Evolutionary conservation across 2,329 filamentous ascomycete genomes (phyloP), one percentile per base, ranked within the genome.

Genomic region (Trichoderma polysporum): DNA sequence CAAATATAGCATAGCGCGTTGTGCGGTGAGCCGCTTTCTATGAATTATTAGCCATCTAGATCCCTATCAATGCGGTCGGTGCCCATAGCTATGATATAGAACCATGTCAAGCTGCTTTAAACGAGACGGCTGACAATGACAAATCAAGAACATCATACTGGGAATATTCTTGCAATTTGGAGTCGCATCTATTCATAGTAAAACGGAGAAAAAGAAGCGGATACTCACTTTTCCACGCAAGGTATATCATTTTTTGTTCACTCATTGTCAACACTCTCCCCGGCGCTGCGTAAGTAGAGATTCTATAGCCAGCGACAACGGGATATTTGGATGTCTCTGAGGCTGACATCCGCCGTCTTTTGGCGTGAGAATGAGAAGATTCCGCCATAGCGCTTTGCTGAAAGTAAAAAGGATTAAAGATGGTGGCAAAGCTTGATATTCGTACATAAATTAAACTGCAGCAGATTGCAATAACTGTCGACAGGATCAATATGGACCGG

Each of bases 21-120:
- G 31, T 62, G 59, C 27, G 59, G 59, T 39, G 59, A 62, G 33
- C 59, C 59, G 33, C 33, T 62, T 27, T 62, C 59, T 62, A 8
- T 31, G 17, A 22, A 41, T 17, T 2, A 39, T 62, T 31, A 62
- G 59, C 17, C 1, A 13, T 15, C 27, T 3, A 12, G 33, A 33
- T 37, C 13, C 27, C 5, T 10, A 45, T 4, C 19, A 22, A 29
- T 19, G n/a, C 10, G 17, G 5, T 7, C 31, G 17, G 25, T 13
- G 2, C 0, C 17, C 31, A n/a, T 17, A 33, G 13, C 31, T 25
- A 25, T 15, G 12, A 35, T 25, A 8, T 2, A 45, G 19, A 35
- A 22, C 5, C 10, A 15, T 13, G 10, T 29, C n/a, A n/a, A 12
- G 1, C 27, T 2, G 39, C 27, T 49, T 35, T 7, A 25, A 17